A percentile compares a stretch with the other conserved stretches of the same genome.
Conservation (phyloP, 202 grass and related monocot genomes). For the Zizania palustris region DNA sequence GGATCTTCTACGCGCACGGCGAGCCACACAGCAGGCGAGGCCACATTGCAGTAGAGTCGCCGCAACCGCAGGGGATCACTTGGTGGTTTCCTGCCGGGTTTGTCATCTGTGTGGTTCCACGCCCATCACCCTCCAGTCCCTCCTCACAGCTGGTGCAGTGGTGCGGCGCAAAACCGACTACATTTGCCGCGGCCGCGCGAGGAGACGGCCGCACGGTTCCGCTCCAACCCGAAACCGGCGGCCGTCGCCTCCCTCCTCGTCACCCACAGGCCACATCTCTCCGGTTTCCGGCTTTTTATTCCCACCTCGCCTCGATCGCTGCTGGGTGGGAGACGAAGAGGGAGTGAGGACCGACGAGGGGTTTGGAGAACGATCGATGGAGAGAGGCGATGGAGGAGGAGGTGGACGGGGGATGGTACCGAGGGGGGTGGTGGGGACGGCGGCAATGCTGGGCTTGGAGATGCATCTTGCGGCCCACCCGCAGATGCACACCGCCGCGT, state of each 20-base stretch:
- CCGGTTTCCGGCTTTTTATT: not conserved
- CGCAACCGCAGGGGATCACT: conserved; percentile 37
- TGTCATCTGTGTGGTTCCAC: conserved; percentile 33
- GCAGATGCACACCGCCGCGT: conserved; percentile 40
- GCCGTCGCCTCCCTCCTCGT: not conserved
- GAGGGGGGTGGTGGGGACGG: conserved; percentile 29
- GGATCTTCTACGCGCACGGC: conserved; percentile 26
- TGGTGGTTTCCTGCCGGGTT: conserved; percentile 8
- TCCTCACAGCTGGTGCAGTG: not conserved
- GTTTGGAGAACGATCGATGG: conserved; percentile 38
- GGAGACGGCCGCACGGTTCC: conserved; percentile 20
- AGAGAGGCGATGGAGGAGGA: conserved; percentile 47
- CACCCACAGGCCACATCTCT: conserved; percentile 26
- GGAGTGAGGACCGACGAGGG: not conserved
- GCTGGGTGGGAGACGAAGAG: not conserved
- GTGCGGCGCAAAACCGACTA: conserved; percentile 31
- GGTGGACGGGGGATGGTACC: conserved; percentile 34
- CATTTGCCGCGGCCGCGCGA: conserved; percentile 26
- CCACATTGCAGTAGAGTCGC: rapidly evolving
- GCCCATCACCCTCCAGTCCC: no score
- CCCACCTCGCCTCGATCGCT: not conserved
- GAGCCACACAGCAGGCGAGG: rapidly evolving
- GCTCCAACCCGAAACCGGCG: no score
- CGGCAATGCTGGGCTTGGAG: conserved; percentile 47
- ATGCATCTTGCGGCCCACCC: conserved; percentile 38